These are phyloP conservation scores for Uronychia setigera DNA, from an alignment of 73 alveolate genomes.

Conservation along the genomic window DNA sequence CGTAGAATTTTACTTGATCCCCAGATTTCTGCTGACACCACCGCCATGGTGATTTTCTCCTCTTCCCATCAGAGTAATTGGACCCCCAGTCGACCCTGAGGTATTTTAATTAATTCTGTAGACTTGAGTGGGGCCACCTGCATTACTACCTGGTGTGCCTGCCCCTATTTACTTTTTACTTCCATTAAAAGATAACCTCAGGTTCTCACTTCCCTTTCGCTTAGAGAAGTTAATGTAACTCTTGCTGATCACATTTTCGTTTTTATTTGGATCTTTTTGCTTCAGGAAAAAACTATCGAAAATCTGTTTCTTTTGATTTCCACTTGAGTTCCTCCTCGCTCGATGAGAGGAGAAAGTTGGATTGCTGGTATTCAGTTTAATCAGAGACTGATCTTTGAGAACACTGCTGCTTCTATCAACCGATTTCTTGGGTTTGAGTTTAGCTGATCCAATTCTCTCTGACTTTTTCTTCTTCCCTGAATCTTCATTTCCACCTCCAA, in stretches of 20 bases:
- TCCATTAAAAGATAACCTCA: not conserved
- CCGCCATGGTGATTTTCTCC: too few relatives aligned
- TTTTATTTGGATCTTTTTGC: not conserved
- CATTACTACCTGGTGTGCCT: too few relatives aligned
- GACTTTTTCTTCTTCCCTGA: not conserved
- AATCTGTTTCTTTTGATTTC: not conserved
- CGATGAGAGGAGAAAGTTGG: too few relatives aligned
- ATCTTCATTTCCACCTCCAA: not conserved
- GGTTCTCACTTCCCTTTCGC: not conserved
- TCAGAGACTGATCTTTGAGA: constrained; percentile 1
- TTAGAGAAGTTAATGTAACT: not conserved
- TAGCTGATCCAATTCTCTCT: not conserved
- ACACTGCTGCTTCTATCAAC: not conserved
- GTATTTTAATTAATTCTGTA: too few relatives aligned
- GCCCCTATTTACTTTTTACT: too few relatives aligned
- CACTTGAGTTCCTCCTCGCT: constrained; percentile 1
- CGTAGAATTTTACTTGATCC: not conserved
- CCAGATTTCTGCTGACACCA: not conserved
- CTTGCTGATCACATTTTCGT: not conserved
- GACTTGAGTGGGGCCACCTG: too few relatives aligned
- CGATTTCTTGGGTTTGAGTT: not conserved
- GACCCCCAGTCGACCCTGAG: too few relatives aligned
- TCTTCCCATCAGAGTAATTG: too few relatives aligned
- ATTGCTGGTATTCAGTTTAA: not conserved
- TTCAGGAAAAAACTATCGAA: not conserved